A percentile compares a stretch with the other conserved stretches of the same genome.
Evolutionary conservation across 2,329 filamentous ascomycete species (phyloP).

Genomic region (Microcyclospora pomicola): DNA sequence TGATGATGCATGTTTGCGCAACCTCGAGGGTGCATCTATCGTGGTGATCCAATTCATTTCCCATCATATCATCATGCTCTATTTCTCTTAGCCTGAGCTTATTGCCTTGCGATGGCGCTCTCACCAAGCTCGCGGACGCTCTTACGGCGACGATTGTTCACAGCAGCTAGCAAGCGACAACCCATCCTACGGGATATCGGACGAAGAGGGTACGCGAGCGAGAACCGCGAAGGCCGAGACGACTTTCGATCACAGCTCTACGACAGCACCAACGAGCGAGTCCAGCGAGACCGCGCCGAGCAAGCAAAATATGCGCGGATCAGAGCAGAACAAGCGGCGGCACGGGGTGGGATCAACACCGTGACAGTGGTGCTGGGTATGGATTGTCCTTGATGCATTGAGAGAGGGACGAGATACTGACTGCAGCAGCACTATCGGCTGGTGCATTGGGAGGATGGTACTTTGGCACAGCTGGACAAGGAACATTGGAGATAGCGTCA

Average conservation of each 20-base stretch:
- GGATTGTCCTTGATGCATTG: slow-evolving; percentile 16
- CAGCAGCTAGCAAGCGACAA: no score
- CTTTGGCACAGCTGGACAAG: slow-evolving; percentile 30
- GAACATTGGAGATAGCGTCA: slow-evolving; percentile 37
- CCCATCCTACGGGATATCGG: no score
- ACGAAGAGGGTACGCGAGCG: no score
- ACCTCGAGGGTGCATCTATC: no score
- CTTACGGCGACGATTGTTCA: no score
- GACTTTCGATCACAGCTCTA: slow-evolving; percentile 49
- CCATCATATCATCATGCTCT: no score
- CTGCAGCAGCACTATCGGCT: slow-evolving; percentile 33
- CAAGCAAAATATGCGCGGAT: slow-evolving; percentile 36
- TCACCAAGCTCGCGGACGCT: no score
- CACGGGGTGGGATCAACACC: slow-evolving; percentile 7
- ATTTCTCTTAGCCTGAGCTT: no score
- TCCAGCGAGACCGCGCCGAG: slow-evolving; percentile 45
- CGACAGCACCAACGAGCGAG: slow-evolving; percentile 44
- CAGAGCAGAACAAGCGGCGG: slow-evolving; percentile 17
- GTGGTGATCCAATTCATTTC: no score
- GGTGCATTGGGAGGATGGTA: slow-evolving; percentile 42
- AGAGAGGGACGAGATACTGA: slow-evolving; percentile 8
- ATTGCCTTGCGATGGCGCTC: no score
- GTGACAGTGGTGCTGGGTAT: slow-evolving; percentile 6
- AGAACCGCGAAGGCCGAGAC: slow-evolving; percentile 17
- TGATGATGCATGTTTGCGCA: no score